Percentiles rank a stretch among this genome's conserved stretches.
Evolutionary conservation across 1,139 yeast genomes (phyloP).

Genomic region (Casaregolazyma lundiana): DNA sequence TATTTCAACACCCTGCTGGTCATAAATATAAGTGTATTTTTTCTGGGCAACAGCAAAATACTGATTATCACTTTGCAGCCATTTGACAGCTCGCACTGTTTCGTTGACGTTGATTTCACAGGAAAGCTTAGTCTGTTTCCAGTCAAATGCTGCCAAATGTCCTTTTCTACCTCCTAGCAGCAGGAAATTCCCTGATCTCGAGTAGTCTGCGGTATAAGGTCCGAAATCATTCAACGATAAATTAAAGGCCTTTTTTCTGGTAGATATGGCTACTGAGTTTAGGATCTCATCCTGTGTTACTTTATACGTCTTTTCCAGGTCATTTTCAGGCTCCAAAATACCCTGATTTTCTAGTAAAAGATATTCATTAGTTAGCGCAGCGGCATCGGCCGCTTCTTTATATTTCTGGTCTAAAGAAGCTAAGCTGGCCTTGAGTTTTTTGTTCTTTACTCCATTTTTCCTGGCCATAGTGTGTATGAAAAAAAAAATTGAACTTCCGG

Average conservation of each 20-base stretch:
- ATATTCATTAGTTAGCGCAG: conserved; percentile 74
- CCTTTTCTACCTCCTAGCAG: conserved; percentile 88
- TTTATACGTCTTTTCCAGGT: conserved; percentile 84
- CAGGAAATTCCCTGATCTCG: conserved; percentile 81
- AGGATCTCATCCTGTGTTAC: conserved; percentile 77
- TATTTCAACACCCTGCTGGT: conserved; percentile 83
- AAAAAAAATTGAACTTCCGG: neutral
- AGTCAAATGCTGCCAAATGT: conserved; percentile 92
- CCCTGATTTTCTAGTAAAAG: conserved; percentile 82
- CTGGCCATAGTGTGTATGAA: conserved; percentile 2
- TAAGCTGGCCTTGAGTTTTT: conserved; percentile 59
- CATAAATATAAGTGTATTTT: conserved; percentile 89
- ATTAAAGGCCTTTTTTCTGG: conserved; percentile 67
- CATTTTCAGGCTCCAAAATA: conserved; percentile 81
- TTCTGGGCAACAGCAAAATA: conserved; percentile 96
- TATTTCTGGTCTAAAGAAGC: conserved; percentile 67
- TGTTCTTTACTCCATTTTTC: conserved; percentile 18
- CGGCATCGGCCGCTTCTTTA: conserved; percentile 71
- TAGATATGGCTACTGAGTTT: conserved; percentile 71
- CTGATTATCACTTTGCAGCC: conserved; percentile 78
- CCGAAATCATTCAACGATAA: conserved; percentile 74
- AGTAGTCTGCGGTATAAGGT: conserved; percentile 77
- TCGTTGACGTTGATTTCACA: conserved; percentile 84
- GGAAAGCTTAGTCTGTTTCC: conserved; percentile 80
- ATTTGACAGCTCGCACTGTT: conserved; percentile 85